These are phyloP conservation scores for Penicillium ucsense DNA, from an alignment of 495 filamentous ascomycete species.

Conservation along the genomic window DNA sequence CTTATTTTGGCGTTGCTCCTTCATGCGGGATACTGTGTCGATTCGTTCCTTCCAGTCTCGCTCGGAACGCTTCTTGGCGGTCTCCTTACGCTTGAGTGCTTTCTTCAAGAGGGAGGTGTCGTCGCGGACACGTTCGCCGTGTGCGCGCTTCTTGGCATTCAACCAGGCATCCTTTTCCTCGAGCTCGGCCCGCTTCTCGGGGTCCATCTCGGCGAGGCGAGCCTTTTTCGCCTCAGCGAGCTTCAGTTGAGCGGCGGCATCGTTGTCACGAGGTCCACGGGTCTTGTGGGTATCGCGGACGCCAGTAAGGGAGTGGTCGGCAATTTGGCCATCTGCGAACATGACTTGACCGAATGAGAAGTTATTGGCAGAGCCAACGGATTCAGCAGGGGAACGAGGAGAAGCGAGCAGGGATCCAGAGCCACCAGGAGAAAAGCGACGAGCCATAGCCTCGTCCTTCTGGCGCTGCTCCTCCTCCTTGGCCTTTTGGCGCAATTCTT, in stretches of 20 bases:
- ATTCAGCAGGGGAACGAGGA: slow-evolving; percentile 39
- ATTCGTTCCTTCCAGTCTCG: slow-evolving; percentile 80
- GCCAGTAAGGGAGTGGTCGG: slow-evolving; percentile 55
- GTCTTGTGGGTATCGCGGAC: slow-evolving; percentile 51
- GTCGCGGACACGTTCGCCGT: slow-evolving; percentile 84
- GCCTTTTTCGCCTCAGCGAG: slow-evolving; percentile 62
- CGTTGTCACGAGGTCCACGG: slow-evolving; percentile 72
- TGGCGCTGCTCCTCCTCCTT: slow-evolving; percentile 65
- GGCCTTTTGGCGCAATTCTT: slow-evolving; percentile 61
- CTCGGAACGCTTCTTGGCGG: slow-evolving; percentile 78
- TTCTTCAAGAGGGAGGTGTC: slow-evolving; percentile 87
- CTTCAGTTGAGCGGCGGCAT: slow-evolving; percentile 65
- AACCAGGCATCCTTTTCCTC: slow-evolving; percentile 92
- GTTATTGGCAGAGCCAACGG: slow-evolving; percentile 42
- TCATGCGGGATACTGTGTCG: slow-evolving; percentile 62
- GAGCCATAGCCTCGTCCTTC: slow-evolving; percentile 57
- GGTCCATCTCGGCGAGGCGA: slow-evolving; percentile 60
- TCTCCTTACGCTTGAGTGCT: slow-evolving; percentile 86
- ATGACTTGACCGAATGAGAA: slow-evolving; percentile 81
- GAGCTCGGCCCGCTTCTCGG: slow-evolving; percentile 70
- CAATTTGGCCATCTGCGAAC: slow-evolving; percentile 73
- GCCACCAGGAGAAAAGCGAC: slow-evolving; percentile 40
- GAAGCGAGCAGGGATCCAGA: slow-evolving; percentile 49
- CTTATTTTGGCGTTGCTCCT: slow-evolving; percentile 75
- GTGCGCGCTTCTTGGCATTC: slow-evolving; percentile 77